Conservation (phyloP, 78 protist species). For the Dictyostelium capitatum region DNA sequence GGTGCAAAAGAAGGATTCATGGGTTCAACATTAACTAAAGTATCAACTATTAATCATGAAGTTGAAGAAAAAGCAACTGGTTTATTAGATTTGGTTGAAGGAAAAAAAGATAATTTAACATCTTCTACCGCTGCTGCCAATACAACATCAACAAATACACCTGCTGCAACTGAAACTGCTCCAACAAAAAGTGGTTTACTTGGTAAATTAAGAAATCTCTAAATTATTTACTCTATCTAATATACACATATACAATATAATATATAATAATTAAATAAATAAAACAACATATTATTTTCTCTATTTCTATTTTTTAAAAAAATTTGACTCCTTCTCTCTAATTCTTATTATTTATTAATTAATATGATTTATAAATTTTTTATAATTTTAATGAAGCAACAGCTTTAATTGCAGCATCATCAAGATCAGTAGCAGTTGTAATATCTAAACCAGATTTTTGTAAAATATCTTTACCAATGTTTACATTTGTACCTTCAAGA, state of each 20-base stretch:
- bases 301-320: neutral
- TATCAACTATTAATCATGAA: neutral
- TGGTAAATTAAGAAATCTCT: neutral
- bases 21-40: neutral
- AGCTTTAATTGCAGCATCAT: conserved; percentile 94
- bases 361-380: neutral
- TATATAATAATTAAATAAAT: neutral
- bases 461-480: conserved; percentile 88
- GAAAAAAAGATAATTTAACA: neutral
- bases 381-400: conserved; percentile 47
- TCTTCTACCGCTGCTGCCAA: neutral
- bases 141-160: neutral
- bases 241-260: neutral
- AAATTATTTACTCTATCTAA: neutral
- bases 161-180: neutral
- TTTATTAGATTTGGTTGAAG: neutral
- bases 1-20: neutral
- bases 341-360: neutral
- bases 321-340: neutral
- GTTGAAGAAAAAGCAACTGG: neutral
- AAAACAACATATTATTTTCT: neutral
- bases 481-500: conserved; percentile 94
- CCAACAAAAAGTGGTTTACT: neutral
- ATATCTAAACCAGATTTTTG: conserved; percentile 87
- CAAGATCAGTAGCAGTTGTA: conserved; percentile 90